Percentiles rank a stretch among this genome's conserved stretches.
These are phyloP conservation scores for Atkinsonella hypoxylon DNA, from an alignment of 2,329 filamentous ascomycete genomes.

Conservation along the genomic window DNA sequence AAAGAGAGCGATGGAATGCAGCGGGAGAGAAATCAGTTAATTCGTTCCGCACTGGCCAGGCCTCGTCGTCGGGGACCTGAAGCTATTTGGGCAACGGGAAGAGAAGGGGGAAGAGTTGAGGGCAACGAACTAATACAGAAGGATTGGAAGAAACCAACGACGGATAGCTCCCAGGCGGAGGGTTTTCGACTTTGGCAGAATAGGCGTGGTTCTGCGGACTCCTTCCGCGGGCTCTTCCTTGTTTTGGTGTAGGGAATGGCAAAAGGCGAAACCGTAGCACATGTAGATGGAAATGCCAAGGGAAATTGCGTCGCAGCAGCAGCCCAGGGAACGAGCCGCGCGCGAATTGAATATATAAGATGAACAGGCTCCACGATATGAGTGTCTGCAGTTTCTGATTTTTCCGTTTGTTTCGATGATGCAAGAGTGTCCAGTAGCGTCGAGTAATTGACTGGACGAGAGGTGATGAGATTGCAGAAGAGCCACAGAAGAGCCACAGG, in stretches of 20 bases:
- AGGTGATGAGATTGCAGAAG: background rate
- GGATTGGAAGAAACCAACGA: background rate
- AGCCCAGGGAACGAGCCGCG: background rate
- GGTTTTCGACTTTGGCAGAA: background rate
- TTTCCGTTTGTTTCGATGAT: background rate
- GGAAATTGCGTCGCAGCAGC: background rate
- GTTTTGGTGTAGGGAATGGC: constrained; percentile 1
- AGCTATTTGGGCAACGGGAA: background rate
- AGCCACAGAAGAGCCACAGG: background rate
- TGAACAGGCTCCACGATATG: background rate
- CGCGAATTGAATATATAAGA: background rate
- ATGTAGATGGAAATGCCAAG: background rate
- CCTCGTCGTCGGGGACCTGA: background rate
- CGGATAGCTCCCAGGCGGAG: background rate
- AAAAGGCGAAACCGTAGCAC: constrained; percentile 4
- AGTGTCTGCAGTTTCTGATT: background rate
- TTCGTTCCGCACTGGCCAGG: background rate
- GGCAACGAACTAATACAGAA: background rate
- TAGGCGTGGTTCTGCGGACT: background rate
- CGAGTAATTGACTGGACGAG: background rate
- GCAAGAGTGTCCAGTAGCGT: background rate
- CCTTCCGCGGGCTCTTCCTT: background rate
- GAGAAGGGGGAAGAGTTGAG: background rate
- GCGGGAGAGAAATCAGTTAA: background rate
- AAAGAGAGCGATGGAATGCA: background rate